Evolutionary conservation across 140 eudicot genomes (phyloP), one percentile per base, ranked within the genome.

Genomic region (Stevia rebaudiana): DNA sequence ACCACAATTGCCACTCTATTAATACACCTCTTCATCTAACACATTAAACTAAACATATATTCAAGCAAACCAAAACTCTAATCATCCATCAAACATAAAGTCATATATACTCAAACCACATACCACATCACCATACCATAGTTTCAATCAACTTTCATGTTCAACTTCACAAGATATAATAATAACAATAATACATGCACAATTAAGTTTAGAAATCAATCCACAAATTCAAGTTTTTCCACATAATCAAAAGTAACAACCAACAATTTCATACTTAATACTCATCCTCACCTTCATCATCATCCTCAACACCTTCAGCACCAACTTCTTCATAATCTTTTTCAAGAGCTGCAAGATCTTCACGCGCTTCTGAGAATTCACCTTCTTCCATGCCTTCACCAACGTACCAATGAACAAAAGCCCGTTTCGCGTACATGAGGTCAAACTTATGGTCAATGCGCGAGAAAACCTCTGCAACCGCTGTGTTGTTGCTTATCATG

Each of bases 381-480:
- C 96, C 96, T 76, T 88, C 96, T 48, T 88, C 96, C 96, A 88
- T 88, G 33, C 96, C 96, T 56, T 88, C 96, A 63, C 96, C 96
- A n/a, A 88, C 96, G 13, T 88, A 88, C 96, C 96, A 88, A 71
- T 88, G 96, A 52, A 88, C 96, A 66, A 87, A 87, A 3, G 95
- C 95, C 53, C 95, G 71, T 74, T 82, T 87, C 6, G 95, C 76
- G 5, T 84, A 87, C 95, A 87, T 87, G 35, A 87, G 94, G 71
- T 87, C 94, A 65, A 87, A 87, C 67, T 87, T 87, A 81, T 88
- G 96, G 80, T 88, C 94, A 73, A 88, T 88, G 17, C 96, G 87
- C 0, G 94, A 82, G 53, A 88, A 88, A 41, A 88, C 94, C 71
- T 88, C 96, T 16, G 96, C 94, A 66, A 88, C 94, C 4, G 96